Conservation (phyloP, 345 rosid genomes). For the Dovyalis caffra region DNA sequence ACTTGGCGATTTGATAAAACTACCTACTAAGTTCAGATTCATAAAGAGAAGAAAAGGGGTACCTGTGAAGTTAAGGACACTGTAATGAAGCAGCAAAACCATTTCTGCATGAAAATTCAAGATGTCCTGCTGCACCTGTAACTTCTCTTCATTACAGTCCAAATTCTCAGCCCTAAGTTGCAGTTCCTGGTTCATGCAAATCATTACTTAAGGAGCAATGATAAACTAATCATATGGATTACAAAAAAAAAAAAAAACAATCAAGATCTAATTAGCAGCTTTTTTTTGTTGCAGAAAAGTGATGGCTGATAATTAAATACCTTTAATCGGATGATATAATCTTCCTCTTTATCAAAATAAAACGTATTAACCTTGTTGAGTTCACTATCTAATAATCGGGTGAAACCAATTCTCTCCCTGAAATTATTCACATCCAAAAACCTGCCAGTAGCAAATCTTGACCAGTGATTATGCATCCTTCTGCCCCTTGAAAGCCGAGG, state of each 20-base stretch:
- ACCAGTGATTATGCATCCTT: not conserved
- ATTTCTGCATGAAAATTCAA: slow-evolving; percentile 40
- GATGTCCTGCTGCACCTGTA: slow-evolving; percentile 26
- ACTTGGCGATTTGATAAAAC: too few species aligned
- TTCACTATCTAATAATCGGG: slow-evolving; percentile 27
- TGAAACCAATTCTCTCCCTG: slow-evolving; percentile 25
- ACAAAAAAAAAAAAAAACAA: not conserved
- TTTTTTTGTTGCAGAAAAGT: not conserved
- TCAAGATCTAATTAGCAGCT: not conserved
- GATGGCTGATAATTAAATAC: slow-evolving; percentile 7
- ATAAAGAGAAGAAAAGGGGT: not conserved
- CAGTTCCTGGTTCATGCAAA: slow-evolving; percentile 34
- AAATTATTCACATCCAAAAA: not conserved
- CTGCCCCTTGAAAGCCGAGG: not conserved
- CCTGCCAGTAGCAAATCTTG: slow-evolving; percentile 21
- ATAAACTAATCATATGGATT: not conserved
- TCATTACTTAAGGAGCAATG: not conserved
- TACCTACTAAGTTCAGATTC: too few species aligned
- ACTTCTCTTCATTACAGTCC: slow-evolving; percentile 15
- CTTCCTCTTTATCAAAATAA: slow-evolving; percentile 48
- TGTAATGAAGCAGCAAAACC: slow-evolving; percentile 40
- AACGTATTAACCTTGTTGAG: slow-evolving; percentile 37
- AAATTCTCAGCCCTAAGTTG: slow-evolving; percentile 32
- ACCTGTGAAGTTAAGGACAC: slow-evolving; percentile 45
- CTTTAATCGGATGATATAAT: slow-evolving; percentile 37